These are phyloP conservation scores for Penicillium sp. DNA, from an alignment of 2,329 filamentous ascomycete species.

Conservation along the genomic window DNA sequence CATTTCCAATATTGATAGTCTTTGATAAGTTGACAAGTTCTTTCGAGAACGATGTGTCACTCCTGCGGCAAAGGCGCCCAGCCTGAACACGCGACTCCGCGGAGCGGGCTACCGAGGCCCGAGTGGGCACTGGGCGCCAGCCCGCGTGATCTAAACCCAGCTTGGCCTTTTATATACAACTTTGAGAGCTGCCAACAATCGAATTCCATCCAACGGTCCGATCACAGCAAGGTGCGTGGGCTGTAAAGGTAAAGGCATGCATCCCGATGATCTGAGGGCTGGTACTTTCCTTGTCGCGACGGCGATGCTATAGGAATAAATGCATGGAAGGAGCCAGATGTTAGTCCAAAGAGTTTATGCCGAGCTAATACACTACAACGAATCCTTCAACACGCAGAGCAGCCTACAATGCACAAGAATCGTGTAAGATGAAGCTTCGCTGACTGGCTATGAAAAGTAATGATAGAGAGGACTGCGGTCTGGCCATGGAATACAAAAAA, in stretches of 20 bases:
- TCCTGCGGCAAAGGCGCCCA: not conserved
- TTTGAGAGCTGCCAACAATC: not conserved
- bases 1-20: not conserved
- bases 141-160: conserved; percentile 15
- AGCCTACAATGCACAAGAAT: not conserved
- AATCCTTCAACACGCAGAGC: not conserved
- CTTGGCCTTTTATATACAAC: conserved; percentile 6
- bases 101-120: conserved; percentile 19
- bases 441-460: conserved; percentile 10
- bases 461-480: conserved; percentile 6
- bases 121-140: conserved; percentile 4
- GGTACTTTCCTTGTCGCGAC: not conserved
- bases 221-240: not conserved
- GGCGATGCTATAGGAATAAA: not conserved
- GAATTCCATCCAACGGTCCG: not conserved
- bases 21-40: too few relatives aligned
- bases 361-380: not conserved
- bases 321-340: not conserved
- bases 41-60: not conserved
- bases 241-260: too few relatives aligned
- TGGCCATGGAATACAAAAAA: conserved; percentile 7
- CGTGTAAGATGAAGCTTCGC: not conserved
- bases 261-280: too few relatives aligned
- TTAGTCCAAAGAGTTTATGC: not conserved
- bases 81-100: conserved; percentile 17